A percentile compares a stretch with the other conserved stretches of the same genome.
phyloP scores from a whole-genome alignment of 1,284 basidiomycete species.

The Xanthoconium separans region DNA sequence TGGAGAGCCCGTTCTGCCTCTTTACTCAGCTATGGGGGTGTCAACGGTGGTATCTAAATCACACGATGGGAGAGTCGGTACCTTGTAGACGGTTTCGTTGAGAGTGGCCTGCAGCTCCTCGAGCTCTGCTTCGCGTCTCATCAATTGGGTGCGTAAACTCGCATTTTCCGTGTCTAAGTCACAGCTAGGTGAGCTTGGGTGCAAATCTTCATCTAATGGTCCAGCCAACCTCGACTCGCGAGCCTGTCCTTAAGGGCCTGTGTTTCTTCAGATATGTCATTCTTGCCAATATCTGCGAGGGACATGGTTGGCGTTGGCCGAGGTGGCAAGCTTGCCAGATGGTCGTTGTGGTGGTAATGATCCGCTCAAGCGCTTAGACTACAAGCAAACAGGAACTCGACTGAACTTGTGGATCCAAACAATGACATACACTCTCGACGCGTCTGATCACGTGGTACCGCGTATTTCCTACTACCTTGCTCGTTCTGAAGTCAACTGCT shows the following conservation, averaged over 20 bases:
- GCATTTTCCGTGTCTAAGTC: constrained; percentile 55
- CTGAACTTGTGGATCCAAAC: constrained; percentile 23
- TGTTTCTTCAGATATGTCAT: constrained; percentile 61
- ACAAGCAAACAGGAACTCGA: neutral
- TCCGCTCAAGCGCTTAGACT: neutral
- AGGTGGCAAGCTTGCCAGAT: constrained; percentile 13
- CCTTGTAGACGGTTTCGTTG: constrained; percentile 63
- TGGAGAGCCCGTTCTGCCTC: constrained; percentile 57
- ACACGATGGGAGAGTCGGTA: constrained; percentile 28
- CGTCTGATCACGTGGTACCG: constrained; percentile 30
- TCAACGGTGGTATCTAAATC: constrained; percentile 7
- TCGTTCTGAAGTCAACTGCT: constrained; percentile 1
- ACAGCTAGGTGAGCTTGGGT: constrained; percentile 9
- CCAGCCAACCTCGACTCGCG: constrained; percentile 54
- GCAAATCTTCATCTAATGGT: neutral
- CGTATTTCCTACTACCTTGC: constrained; percentile 19
- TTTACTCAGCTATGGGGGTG: constrained; percentile 46
- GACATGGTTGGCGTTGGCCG: constrained; percentile 44
- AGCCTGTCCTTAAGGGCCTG: constrained; percentile 57
- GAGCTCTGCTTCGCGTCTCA: constrained; percentile 54
- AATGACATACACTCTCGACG: constrained; percentile 26
- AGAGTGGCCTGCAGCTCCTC: constrained; percentile 51
- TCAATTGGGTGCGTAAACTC: constrained; percentile 52
- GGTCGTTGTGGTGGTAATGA: constrained; percentile 13
- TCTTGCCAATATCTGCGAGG: constrained; percentile 53